These are phyloP conservation scores for Calonectria honghensis DNA, from an alignment of 2,329 filamentous ascomycete species.

Conservation along the genomic window DNA sequence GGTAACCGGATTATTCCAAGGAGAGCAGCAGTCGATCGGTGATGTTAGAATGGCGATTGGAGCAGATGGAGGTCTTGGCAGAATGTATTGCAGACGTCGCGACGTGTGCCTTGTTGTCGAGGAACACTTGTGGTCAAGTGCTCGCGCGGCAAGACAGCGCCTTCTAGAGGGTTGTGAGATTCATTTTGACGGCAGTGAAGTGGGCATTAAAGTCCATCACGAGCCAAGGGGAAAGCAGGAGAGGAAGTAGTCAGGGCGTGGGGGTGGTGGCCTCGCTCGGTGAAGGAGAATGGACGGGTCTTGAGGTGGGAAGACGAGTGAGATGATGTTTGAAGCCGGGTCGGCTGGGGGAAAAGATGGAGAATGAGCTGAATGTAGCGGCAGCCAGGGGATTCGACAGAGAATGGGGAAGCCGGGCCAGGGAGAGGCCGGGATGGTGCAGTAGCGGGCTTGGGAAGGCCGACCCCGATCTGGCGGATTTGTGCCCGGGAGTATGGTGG, in stretches of 20 bases:
- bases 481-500: not conserved
- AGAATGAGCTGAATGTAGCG: constrained; percentile 32
- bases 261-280: constrained; percentile 51
- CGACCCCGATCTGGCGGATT: constrained; percentile 21
- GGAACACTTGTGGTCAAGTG: constrained; percentile 46
- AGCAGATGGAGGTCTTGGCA: constrained; percentile 39
- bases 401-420: constrained; percentile 19
- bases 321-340: constrained; percentile 46
- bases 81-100: constrained; percentile 27
- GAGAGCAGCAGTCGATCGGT: not conserved
- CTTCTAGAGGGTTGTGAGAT: constrained; percentile 49
- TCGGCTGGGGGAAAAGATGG: constrained; percentile 38
- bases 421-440: constrained; percentile 18
- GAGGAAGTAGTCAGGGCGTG: constrained; percentile 52
- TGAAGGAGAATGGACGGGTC: constrained; percentile 52
- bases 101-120: constrained; percentile 44
- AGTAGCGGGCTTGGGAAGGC: constrained; percentile 22
- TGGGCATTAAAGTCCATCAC: constrained; percentile 53
- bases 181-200: constrained; percentile 53
- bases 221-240: constrained; percentile 44
- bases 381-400: constrained; percentile 19
- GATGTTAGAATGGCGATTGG: constrained; percentile 31
- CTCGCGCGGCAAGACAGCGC: constrained; percentile 50
- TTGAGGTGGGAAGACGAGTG: constrained; percentile 44
- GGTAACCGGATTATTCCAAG: constrained; percentile 35